Base-by-base conservation (phyloP, 2,329 filamentous ascomycete species). In the Lizonia empirigonia region DNA sequence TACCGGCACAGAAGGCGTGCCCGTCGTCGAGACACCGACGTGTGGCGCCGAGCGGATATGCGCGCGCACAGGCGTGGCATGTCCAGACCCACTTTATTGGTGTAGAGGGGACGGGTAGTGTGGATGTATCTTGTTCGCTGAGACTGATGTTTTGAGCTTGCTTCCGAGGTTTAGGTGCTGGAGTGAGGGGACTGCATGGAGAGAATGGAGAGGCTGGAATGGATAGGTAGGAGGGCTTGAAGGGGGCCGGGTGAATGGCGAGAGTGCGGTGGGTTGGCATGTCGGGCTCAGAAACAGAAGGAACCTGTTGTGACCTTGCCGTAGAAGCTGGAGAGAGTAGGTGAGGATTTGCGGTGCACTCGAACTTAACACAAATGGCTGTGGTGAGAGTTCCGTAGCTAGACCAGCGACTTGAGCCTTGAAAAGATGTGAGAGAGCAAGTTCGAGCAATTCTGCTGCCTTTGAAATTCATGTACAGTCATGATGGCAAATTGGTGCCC, bases 21-120 rank as follows among this genome's bases (percentile, higher is more conserved):
- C 81, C 80, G 56, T 83, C 80, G 36, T 79, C 72, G 7, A 83
- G 75, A 52, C 80, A 83, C 44, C 81, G 77, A 0, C 78, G 75
- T 0, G 81, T 83, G 2, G 75, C 76, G 16, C 73, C 76, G 2
- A 83, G 70, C 1, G 70, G 68, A 64, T 82, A 83, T 9, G 68
- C 71, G 15, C 68, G 70, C 29, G 69, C 65, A 67, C 81, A 83
- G 34, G 77, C 62, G 62, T 83, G 81, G 60, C 81, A 83, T 56
- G 75, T 73, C 81, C 81, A 83, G 26, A 79, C 66, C 80, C 80
- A 83, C 16, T 63, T 59, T 4, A 78, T 67, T 0, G 76, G 74
- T 1, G 23, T 46, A 1, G 23, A n/a, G 6, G 63, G 58, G 3
- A 37, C 48, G 1, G 37, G 8, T 9, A 66, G 52, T 5, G 63